phyloP scores from a whole-genome alignment of 345 rosid genomes.

The Corchorus olitorius region DNA sequence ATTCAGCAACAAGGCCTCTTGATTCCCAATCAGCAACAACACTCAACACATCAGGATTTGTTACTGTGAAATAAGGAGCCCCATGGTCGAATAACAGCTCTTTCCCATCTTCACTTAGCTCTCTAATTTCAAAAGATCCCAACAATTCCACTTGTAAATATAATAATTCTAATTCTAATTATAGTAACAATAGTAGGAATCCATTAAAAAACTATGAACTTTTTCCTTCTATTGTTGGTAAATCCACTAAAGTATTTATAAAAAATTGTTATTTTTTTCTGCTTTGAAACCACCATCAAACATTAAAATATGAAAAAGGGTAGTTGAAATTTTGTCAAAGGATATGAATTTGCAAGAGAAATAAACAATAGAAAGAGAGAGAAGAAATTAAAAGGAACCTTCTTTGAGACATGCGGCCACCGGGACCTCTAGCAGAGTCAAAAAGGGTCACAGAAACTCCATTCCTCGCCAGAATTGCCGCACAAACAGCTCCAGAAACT shows the following conservation, averaged over 20 bases:
- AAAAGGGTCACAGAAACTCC: constrained; percentile 77
- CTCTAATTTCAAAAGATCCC: constrained; percentile 40
- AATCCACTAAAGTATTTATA: neutral
- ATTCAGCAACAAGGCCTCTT: constrained; percentile 64
- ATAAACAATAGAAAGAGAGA: neutral
- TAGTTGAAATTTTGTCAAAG: neutral
- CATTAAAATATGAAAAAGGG: neutral
- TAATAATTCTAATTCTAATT: neutral
- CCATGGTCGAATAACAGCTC: constrained; percentile 84
- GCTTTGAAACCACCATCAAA: neutral
- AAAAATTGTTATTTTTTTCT: neutral
- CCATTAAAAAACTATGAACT: neutral
- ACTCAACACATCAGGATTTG: constrained; percentile 47
- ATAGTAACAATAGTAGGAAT: neutral
- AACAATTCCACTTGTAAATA: too few species aligned
- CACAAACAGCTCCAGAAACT: constrained; percentile 87
- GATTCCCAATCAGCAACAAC: constrained; percentile 78
- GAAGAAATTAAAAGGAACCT: constrained; percentile 41
- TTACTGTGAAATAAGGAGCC: constrained; percentile 67
- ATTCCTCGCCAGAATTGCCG: constrained; percentile 72
- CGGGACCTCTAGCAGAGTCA: constrained; percentile 83
- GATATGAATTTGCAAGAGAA: neutral
- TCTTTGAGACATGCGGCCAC: constrained; percentile 90
- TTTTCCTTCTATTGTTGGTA: neutral
- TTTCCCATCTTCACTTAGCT: constrained; percentile 61